A percentile compares a stretch with the other conserved stretches of the same genome.
phyloP scores from a whole-genome alignment of 2,329 filamentous ascomycete genomes.

The Aspergillus unguis region DNA sequence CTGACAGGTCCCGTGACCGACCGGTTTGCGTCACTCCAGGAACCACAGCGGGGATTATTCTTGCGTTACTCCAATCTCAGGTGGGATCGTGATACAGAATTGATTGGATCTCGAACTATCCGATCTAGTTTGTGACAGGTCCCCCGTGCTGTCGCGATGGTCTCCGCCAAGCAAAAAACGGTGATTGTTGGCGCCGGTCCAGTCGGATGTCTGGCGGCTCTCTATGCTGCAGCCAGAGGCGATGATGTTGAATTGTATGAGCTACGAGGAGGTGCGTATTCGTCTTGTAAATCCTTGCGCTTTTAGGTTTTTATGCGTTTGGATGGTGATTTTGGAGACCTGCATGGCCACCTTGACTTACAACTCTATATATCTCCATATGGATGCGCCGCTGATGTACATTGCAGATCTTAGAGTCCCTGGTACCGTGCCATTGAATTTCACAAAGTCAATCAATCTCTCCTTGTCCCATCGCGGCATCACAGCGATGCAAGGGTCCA shows the following conservation, averaged over 20 bases:
- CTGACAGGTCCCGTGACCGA: not conserved
- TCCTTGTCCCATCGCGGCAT: constrained; percentile 92
- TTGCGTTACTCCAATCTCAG: not conserved
- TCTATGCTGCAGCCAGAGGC: constrained; percentile 87
- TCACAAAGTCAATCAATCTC: constrained; percentile 97
- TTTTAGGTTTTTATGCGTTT: not conserved
- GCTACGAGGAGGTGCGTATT: constrained; percentile 72
- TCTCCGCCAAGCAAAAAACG: constrained; percentile 57
- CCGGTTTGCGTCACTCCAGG: not conserved
- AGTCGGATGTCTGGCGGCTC: constrained; percentile 83
- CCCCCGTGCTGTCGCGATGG: constrained; percentile 11
- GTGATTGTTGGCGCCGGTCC: constrained; percentile 89
- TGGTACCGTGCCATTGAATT: constrained; percentile 80
- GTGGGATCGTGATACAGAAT: not conserved
- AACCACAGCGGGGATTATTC: not conserved
- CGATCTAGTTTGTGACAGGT: not conserved
- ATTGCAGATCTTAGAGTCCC: constrained; percentile 77
- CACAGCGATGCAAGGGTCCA: constrained; percentile 73
- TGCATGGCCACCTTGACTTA: not conserved
- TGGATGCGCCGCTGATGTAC: constrained; percentile 1
- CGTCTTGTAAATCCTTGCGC: not conserved
- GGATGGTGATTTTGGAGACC: not conserved
- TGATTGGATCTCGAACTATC: not conserved
- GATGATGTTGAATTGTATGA: constrained; percentile 94
- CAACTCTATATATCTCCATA: not conserved